A percentile compares a stretch with the other conserved stretches of the same genome.
Evolutionary conservation across 2,329 filamentous ascomycete species (phyloP).

Genomic region (Paracoccidioides lutzii): DNA sequence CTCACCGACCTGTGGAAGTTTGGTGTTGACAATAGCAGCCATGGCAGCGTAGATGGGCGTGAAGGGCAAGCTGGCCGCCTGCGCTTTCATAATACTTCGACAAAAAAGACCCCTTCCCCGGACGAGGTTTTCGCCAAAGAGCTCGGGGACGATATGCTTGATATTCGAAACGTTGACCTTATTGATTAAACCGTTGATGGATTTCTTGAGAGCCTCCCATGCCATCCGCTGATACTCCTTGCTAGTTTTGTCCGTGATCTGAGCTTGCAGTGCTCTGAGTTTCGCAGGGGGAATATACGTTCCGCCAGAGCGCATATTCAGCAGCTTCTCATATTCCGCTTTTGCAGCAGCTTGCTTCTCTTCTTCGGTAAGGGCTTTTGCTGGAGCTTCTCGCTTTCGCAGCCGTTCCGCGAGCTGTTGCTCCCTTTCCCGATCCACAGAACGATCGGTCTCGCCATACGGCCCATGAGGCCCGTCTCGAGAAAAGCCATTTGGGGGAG

Average conservation of each 20-base stretch:
- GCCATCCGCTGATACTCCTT: slow-evolving; percentile 99
- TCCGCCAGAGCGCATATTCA: slow-evolving; percentile 86
- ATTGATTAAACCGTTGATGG: slow-evolving; percentile 96
- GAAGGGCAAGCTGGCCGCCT: slow-evolving; percentile 88
- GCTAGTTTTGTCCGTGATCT: slow-evolving; percentile 90
- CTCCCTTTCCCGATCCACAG: slow-evolving; percentile 38
- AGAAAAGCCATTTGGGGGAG: slow-evolving; percentile 28
- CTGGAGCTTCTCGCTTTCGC: slow-evolving; percentile 33
- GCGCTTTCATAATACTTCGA: slow-evolving; percentile 94
- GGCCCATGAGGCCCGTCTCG: slow-evolving; percentile 30
- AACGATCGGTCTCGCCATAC: slow-evolving; percentile 38
- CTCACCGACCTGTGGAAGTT: slow-evolving; percentile 88
- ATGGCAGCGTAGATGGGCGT: slow-evolving; percentile 94
- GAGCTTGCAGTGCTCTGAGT: slow-evolving; percentile 80
- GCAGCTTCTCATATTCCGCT: slow-evolving; percentile 82
- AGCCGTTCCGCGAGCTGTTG: slow-evolving; percentile 41
- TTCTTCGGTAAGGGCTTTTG: slow-evolving; percentile 54
- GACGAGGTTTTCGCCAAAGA: slow-evolving; percentile 89
- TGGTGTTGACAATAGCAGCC: slow-evolving; percentile 94
- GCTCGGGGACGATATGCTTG: slow-evolving; percentile 89
- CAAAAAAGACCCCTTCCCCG: slow-evolving; percentile 87
- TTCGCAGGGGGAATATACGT: slow-evolving; percentile 92
- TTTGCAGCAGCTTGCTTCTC: slow-evolving; percentile 80
- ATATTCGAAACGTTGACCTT: slow-evolving; percentile 98
- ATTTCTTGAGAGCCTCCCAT: slow-evolving; percentile 98